Evolutionary conservation across 2,329 filamentous ascomycete species (phyloP).

Genomic region (Akanthomyces dipterigenus): DNA sequence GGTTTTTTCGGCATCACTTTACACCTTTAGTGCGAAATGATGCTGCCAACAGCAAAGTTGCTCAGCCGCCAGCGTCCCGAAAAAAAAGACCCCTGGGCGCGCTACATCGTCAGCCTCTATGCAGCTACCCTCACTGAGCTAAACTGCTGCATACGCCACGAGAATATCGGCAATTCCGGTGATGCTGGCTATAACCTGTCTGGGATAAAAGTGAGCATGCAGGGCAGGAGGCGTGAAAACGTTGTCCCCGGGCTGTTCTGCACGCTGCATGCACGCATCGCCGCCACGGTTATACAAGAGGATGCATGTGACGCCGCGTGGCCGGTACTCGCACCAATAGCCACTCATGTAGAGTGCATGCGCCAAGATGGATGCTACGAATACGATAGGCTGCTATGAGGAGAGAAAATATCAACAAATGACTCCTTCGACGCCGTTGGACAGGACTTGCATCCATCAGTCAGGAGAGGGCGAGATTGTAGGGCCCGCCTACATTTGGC

Average conservation of each 20-base stretch:
- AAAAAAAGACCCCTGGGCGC: not conserved
- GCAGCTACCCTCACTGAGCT: not conserved
- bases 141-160: not conserved
- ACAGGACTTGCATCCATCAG: not conserved
- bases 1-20: not conserved
- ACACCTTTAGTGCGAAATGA: not conserved
- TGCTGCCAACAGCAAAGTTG: too few species aligned
- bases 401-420: not conserved
- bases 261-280: constrained; percentile 3
- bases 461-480: not conserved
- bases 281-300: not conserved
- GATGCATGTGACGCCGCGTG: not conserved
- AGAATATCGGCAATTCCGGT: not conserved
- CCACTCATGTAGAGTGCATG: not conserved
- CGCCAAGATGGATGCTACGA: not conserved
- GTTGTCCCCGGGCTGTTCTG: not conserved
- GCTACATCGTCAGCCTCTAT: not conserved
- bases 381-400: not conserved
- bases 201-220: not conserved
- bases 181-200: not conserved
- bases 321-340: not conserved
- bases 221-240: not conserved
- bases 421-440: not conserved
- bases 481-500: not conserved
- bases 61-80: not conserved